Evolutionary conservation across 1,284 basidiomycete species (phyloP), one percentile per base, ranked within the genome.

Genomic region (Violaceomyces palustris): DNA sequence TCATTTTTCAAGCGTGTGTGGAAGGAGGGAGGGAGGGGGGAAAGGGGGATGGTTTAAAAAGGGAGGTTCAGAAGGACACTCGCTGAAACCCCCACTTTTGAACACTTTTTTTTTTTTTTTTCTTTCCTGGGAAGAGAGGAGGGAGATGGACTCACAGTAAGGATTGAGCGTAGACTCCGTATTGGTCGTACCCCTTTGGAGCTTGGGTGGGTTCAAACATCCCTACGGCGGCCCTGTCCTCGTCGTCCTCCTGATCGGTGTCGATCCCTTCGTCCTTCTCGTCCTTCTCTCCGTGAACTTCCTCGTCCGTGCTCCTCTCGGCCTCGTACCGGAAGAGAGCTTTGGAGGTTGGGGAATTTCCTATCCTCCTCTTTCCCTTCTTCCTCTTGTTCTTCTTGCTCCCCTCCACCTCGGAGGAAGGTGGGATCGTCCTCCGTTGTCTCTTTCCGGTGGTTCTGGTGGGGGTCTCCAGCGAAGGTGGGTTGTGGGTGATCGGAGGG

Each of bases 281-380:
- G 45, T 67, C 66, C 11, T 60, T 61, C 41, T 71, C 64, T 21
- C 73, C 69, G 36, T 42, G 86, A 81, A 51, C 77, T 21, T 70
- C 78, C 63, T 88, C 87, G 53, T 87, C 85, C 18, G 87, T 88
- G 14, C 86, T 87, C 63, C 88, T 86, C 21, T 75, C 76, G 1
- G 87, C 74, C 82, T 84, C 39, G 79, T 77, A 59, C 84, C 83
- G 46, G 83, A 78, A 74, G 79, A 79, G 9, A 3, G 57, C 54
- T 15, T 81, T 55, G 74, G 68, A 69, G 31, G 47, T 59, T 30
- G 68, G 74, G 27, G 73, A 67, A 47, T 69, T 68, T 11, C 53
- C 42, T 19, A 65, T 68, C n/a, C 35, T 35, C 30, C 45, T 57
- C 51, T 66, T 62, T 4, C 54, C 42, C 41, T 53, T 52, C 31